These are phyloP conservation scores for Saturnispora halmiae DNA, from an alignment of 805 yeast species.

Conservation along the genomic window DNA sequence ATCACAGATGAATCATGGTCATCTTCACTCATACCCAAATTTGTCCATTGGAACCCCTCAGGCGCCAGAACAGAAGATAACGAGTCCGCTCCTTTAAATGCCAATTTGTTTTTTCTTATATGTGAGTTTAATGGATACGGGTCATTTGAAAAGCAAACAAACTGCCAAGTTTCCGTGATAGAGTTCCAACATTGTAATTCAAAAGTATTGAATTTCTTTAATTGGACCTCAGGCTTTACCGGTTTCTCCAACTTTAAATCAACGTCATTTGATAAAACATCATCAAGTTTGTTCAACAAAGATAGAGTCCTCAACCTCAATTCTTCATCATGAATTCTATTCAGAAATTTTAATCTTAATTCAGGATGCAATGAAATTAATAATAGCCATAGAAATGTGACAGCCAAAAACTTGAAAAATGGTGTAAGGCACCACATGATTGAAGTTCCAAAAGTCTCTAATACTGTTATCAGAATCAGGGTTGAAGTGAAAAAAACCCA, in stretches of 20 bases:
- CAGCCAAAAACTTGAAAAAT: constrained; percentile 25
- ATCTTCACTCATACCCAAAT: background rate
- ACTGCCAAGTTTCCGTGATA: constrained; percentile 49
- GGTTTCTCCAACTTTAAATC: constrained; percentile 20
- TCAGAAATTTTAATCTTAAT: constrained; percentile 38
- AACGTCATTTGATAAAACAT: constrained; percentile 31
- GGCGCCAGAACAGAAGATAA: constrained; percentile 47
- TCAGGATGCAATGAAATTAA: constrained; percentile 43
- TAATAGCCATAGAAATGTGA: constrained; percentile 43
- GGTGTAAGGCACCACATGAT: constrained; percentile 20
- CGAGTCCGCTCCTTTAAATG: constrained; percentile 22
- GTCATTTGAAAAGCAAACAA: constrained; percentile 49
- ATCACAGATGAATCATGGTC: constrained; percentile 2
- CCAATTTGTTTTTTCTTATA: constrained; percentile 26
- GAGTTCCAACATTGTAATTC: constrained; percentile 53
- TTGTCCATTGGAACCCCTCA: constrained; percentile 43
- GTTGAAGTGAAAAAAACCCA: constrained; percentile 37
- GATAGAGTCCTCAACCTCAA: constrained; percentile 46
- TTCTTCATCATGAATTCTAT: constrained; percentile 50
- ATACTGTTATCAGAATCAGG: constrained; percentile 12
- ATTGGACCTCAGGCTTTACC: constrained; percentile 32
- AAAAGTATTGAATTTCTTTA: constrained; percentile 51
- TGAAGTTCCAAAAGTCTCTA: constrained; percentile 26
- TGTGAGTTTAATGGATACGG: constrained; percentile 43
- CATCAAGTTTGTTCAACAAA: constrained; percentile 42